These are phyloP conservation scores for Aspergillus carbonarius DNA, from an alignment of 2,329 filamentous ascomycete genomes.

Conservation along the genomic window DNA sequence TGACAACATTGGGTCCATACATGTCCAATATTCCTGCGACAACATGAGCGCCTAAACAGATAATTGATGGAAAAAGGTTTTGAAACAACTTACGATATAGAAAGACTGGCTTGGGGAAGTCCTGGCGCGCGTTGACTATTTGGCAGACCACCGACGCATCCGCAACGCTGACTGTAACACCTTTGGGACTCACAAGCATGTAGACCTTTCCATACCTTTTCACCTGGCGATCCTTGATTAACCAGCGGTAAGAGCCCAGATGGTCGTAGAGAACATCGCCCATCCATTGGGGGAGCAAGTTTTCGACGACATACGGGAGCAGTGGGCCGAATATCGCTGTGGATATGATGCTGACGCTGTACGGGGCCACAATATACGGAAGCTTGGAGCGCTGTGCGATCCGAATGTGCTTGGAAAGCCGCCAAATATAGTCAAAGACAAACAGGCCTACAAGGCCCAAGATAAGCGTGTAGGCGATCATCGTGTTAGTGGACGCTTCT, in stretches of 20 bases:
- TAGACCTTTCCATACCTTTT: slow-evolving; percentile 16
- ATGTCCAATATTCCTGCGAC: slow-evolving; percentile 19
- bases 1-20: slow-evolving; percentile 36
- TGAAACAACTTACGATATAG: not conserved
- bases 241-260: slow-evolving; percentile 15
- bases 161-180: slow-evolving; percentile 13
- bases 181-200: slow-evolving; percentile 11
- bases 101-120: slow-evolving; percentile 17
- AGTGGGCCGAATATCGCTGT: slow-evolving; percentile 7
- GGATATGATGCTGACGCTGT: not conserved
- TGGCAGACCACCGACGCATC: slow-evolving; percentile 20
- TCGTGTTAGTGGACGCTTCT: not conserved
- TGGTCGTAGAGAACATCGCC: slow-evolving; percentile 15
- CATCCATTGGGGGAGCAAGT: slow-evolving; percentile 12
- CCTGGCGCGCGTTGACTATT: slow-evolving; percentile 13
- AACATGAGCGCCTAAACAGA: too few relatives aligned
- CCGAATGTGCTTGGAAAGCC: slow-evolving; percentile 26
- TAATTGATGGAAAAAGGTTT: too few relatives aligned
- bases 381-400: slow-evolving; percentile 10
- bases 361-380: slow-evolving; percentile 13
- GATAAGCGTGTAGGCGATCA: slow-evolving; percentile 8
- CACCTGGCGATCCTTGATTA: slow-evolving; percentile 11
- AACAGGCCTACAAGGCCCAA: slow-evolving; percentile 7
- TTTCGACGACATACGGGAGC: slow-evolving; percentile 10
- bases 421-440: not conserved